Percentiles rank a stretch among this genome's conserved stretches.
Evolutionary conservation across 2,329 filamentous ascomycete species (phyloP).

Genomic region (Leptodontidium sp.): DNA sequence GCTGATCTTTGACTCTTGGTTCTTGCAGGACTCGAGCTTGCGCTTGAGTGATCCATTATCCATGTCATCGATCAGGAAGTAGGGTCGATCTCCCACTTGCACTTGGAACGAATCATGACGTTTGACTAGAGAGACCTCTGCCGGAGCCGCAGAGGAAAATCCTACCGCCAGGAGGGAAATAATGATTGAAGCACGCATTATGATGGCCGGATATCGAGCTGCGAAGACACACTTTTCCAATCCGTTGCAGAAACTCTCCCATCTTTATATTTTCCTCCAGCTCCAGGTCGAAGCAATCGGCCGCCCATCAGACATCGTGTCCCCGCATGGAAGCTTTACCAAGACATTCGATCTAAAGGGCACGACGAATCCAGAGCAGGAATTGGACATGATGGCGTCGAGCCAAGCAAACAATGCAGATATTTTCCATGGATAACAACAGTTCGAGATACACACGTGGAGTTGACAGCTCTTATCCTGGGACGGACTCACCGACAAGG

Average conservation of each 20-base stretch:
- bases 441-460: conserved; percentile 12
- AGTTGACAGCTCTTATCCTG: background rate
- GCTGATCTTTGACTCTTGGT: conserved; percentile 15
- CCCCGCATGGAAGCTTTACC: conserved; percentile 15
- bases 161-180: background rate
- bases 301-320: conserved; percentile 12
- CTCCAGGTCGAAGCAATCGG: background rate
- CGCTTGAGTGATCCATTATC: conserved; percentile 17
- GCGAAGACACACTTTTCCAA: background rate
- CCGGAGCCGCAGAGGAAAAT: conserved; percentile 13
- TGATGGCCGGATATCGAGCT: conserved; percentile 1
- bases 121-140: conserved; percentile 1
- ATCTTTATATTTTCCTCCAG: conserved; percentile 1
- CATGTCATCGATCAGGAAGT: conserved; percentile 16
- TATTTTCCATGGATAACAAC: conserved; percentile 13
- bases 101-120: conserved; percentile 16
- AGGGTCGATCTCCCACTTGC: conserved; percentile 12
- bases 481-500: background rate
- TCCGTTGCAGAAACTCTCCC: background rate
- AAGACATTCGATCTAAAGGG: background rate
- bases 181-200: conserved; percentile 12
- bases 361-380: conserved; percentile 6
- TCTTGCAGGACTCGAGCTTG: conserved; percentile 19
- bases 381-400: conserved; percentile 11
- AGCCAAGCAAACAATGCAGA: conserved; percentile 13